Base-by-base conservation (phyloP, 1,284 basidiomycete genomes). In the Porodaedalea pini region DNA sequence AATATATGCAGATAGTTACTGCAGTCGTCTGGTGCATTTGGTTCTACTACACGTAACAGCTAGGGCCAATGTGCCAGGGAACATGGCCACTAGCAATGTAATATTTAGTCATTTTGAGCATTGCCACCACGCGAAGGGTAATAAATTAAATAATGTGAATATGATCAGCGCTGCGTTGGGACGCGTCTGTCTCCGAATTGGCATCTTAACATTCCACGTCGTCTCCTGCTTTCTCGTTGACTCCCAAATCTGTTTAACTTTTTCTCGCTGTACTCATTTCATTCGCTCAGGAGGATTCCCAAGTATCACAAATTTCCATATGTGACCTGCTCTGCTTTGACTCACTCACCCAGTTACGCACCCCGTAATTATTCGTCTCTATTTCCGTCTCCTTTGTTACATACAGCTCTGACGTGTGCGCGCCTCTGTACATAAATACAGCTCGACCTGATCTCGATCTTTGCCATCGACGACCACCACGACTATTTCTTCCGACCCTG, bases 251-350 rank as follows among this genome's bases (percentile, higher is more conserved):
- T 29, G 1, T 29, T n/a, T n/a, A n/a, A 27, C 27, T 17, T 31
- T 8, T 47, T 23, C 23, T n/a, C 45, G 2, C 17, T 31, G 13
- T 31, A 2, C 13, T 10, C 25, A 25, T n/a, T 32, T 19, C 27
- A 29, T 47, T 31, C 45, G 1, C 31, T 47, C n/a, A 27, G 45
- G 45, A 47, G 45, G 29, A 15, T 17, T 21, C 31, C 45, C 45
- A 10, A 13, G 13, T 4, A 41, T 17, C 15, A 11, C 40, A 17
- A 37, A 3, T 36, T 54, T 58, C 44, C 57, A 32, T 53, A 53
- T 57, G 51, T 17, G 56, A 51, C 15, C 7, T n/a, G 17, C 51
- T 57, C 56, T 45, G 49, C 27, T 50, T 34, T 31, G 23, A 27
- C 32, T 27, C 11, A n/a, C 40, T 3, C 34, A 51, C 3, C 10